Conservation (phyloP, 2,329 filamentous ascomycete species). For the Neofusicoccum cordaticola region DNA sequence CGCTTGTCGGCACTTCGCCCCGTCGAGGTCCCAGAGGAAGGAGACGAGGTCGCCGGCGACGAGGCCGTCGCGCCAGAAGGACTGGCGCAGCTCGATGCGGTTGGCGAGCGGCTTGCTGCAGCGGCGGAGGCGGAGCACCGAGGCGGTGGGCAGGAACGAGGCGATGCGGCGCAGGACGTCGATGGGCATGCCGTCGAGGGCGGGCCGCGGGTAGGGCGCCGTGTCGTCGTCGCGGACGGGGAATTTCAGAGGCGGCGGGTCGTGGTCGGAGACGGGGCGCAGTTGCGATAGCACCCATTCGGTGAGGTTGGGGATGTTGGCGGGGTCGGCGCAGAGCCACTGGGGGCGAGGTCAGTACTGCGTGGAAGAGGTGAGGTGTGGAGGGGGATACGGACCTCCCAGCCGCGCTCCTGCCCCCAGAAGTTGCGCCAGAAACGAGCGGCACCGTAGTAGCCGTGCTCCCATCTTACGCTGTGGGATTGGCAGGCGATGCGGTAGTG, state of each 20-base stretch:
- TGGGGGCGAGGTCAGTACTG: neutral
- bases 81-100: neutral
- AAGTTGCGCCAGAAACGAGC: constrained; percentile 1
- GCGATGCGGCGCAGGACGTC: neutral
- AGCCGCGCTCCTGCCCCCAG: constrained; percentile 1
- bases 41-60: neutral
- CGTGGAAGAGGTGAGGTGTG: neutral
- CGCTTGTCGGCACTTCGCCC: neutral
- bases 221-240: neutral
- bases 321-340: constrained; percentile 9
- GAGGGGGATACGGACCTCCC: neutral
- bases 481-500: constrained; percentile 1
- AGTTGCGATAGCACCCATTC: constrained; percentile 2
- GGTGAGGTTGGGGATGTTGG: neutral
- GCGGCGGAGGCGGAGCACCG: neutral
- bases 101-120: neutral
- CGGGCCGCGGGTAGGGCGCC: neutral
- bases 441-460: constrained; percentile 13
- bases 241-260: neutral
- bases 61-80: constrained; percentile 9
- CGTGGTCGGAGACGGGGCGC: neutral
- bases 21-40: constrained; percentile 13
- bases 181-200: constrained; percentile 5
- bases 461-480: neutral
- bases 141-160: neutral